Evolutionary conservation across 2,329 filamentous ascomycete genomes (phyloP), one percentile per base, ranked within the genome.

Genomic region (Davidsoniella eucalypti): DNA sequence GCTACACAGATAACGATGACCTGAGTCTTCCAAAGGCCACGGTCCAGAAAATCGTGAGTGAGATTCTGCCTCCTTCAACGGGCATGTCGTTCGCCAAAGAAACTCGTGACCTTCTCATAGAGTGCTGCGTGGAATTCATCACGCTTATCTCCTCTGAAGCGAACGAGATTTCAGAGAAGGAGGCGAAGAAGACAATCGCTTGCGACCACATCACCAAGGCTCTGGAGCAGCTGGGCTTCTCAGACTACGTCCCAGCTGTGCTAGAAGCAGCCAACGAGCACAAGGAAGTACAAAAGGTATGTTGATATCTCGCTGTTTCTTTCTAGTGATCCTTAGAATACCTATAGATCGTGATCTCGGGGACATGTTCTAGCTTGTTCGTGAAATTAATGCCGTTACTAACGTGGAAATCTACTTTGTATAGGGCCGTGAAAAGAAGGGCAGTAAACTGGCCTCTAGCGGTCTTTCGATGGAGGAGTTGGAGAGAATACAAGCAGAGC

Each of bases 121-220:
- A 96, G 69, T 96, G 92, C 69, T 98, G 92, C 61, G 90, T 98
- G 60, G 92, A 98, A 65, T 98, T 98, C 65, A 95, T 98, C 65
- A 96, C 92, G 16, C 78, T 98, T 60, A 84, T 98, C 58, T 95
- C 88, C n/a, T 94, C 87, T 44, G 90, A 98, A 69, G 92, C 92
- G 55, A 98, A 98, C 66, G 92, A 98, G 60, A 98, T 98, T 56
- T 93, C 88, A 10, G 92, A 98, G 64, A 94, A 94, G 66, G 92
- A 98, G 61, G 87, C 88, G 46, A 98, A 98, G 71, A 98, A 98
- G 75, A 98, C 92, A 3, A 98, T 98, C 58, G 90, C 90, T 10
- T 94, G 87, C 64, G 92, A 98, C 60, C 92, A 98, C 68, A 93
- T 98, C 59, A 93, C 90, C 61, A 90, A 90, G 61, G 92, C 92